Conservation (phyloP, 202 grass and related monocot genomes). For the Eragrostis tef region DNA sequence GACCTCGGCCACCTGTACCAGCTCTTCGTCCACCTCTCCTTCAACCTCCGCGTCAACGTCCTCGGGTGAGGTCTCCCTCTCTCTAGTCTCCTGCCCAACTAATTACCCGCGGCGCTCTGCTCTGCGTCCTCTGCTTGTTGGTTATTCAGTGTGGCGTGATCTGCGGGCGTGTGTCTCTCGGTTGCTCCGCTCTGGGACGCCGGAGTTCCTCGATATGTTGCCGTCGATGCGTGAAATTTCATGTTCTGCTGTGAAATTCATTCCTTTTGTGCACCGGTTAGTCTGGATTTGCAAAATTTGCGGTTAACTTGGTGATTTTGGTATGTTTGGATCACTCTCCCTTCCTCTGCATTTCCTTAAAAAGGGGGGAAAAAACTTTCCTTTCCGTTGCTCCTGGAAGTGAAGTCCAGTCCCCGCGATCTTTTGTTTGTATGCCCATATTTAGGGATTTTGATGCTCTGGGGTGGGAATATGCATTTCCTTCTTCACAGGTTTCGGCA, state of each 20-base stretch:
- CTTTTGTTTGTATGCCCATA: background rate
- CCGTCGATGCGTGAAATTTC: constrained; percentile 28
- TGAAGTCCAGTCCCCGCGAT: background rate
- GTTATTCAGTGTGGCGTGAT: constrained; percentile 29
- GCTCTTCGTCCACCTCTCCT: constrained; percentile 76
- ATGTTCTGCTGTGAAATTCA: constrained; percentile 19
- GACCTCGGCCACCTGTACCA: constrained; percentile 78
- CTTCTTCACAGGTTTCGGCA: constrained; percentile 10
- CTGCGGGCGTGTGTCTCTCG: constrained; percentile 22
- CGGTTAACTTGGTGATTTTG: constrained; percentile 3
- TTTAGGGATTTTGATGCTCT: constrained; percentile 11
- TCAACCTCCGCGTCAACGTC: constrained; percentile 77
- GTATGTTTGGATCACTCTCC: background rate
- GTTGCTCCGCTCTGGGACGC: background rate
- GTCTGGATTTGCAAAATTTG: constrained; percentile 14
- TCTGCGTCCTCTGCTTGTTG: background rate
- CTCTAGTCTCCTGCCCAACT: background rate
- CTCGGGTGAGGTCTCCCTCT: constrained; percentile 52
- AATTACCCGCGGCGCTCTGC: background rate
- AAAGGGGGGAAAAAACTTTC: background rate
- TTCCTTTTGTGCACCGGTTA: constrained; percentile 15
- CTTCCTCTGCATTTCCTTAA: background rate
- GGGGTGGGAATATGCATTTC: constrained; percentile 37
- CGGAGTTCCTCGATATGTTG: constrained; percentile 15
- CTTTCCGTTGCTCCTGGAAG: background rate